Evolutionary conservation across 306 rosid species (phyloP).

Genomic region (Ceratonia siliqua): DNA sequence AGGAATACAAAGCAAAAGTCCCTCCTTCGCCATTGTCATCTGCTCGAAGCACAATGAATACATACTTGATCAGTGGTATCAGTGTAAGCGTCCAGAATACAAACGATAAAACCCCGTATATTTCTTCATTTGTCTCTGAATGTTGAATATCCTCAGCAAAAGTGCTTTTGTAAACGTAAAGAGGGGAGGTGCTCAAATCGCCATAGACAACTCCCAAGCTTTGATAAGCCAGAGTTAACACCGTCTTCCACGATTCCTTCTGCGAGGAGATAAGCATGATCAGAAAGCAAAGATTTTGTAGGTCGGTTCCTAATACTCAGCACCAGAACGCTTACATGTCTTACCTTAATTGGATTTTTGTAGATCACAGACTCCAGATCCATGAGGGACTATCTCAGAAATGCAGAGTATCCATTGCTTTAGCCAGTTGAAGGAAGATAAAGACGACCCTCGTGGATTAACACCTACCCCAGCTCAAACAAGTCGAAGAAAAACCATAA

Average conservation of each 20-base stretch:
- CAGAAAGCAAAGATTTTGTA: slow-evolving; percentile 35
- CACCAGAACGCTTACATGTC: slow-evolving; percentile 26
- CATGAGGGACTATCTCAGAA: slow-evolving; percentile 53
- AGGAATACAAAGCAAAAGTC: slow-evolving; percentile 89
- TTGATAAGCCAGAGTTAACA: slow-evolving; percentile 86
- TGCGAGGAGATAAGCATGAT: slow-evolving; percentile 36
- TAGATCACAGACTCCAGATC: slow-evolving; percentile 73
- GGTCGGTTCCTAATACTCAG: not conserved
- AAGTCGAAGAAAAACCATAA: slow-evolving; percentile 30
- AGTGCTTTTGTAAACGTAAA: slow-evolving; percentile 87
- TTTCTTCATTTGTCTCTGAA: slow-evolving; percentile 95
- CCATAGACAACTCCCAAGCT: slow-evolving; percentile 98
- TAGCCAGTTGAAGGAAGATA: slow-evolving; percentile 31
- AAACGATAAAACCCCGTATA: slow-evolving; percentile 86
- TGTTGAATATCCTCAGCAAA: slow-evolving; percentile 93
- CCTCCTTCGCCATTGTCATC: slow-evolving; percentile 99
- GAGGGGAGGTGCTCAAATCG: slow-evolving; percentile 91
- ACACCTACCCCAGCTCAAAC: slow-evolving; percentile 45
- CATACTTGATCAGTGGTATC: slow-evolving; percentile 81
- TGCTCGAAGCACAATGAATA: slow-evolving; percentile 92
- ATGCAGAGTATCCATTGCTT: slow-evolving; percentile 43
- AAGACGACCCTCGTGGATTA: slow-evolving; percentile 41
- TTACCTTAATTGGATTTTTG: slow-evolving; percentile 71
- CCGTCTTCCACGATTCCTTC: slow-evolving; percentile 90
- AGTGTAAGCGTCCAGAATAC: slow-evolving; percentile 94